Base-by-base conservation (phyloP, 164 flowering plant genomes). In the Umbellularia californica region DNA sequence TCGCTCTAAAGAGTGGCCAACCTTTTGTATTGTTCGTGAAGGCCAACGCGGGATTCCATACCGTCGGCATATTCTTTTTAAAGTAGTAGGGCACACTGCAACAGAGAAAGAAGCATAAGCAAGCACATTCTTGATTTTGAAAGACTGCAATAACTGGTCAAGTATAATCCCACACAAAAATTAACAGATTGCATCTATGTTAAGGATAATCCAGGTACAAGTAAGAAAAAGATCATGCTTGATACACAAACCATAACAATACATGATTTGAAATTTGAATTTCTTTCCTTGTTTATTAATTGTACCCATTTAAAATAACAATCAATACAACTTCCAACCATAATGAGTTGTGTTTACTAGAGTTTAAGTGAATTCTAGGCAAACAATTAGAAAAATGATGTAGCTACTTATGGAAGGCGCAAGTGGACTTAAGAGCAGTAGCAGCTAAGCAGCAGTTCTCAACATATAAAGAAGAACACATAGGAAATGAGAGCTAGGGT, bases 21-120 rank as follows among this genome's bases (percentile, higher is more conserved):
- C 98, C 81, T 91, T 93, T 85, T 90, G 91, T 79, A 93, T 91
- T 83, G 89, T 90, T 28, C 98, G 82, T 58, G 98, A 93, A 70
- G 98, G 98, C 96, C 98, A 93, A 17, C 98, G 81, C 11, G 84
- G 83, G 58, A 93, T 91, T 25, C 96, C 96, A 77, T 93, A 91
- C 47, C 88, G 96, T 79, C 98, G 85, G 86, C 98, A 93, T 80
- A 93, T 93, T 84, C 98, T 80, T 83, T 93, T 93, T 81, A 93
- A 85, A 17, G 98, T 91, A 41, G 98, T 91, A 2, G 98, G 95
- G 69, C 98, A 93, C 70, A 91, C 98, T 93, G 93, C 78, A 83
- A 75, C 6, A 22, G 28, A 23, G 58, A 30, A 75, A 65, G 70
- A 14, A 30, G 41, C 66, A 71, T n/a, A 52, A 33, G 71, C 12